These are phyloP conservation scores for Salix caprea DNA, from an alignment of 345 rosid species.

Conservation along the genomic window DNA sequence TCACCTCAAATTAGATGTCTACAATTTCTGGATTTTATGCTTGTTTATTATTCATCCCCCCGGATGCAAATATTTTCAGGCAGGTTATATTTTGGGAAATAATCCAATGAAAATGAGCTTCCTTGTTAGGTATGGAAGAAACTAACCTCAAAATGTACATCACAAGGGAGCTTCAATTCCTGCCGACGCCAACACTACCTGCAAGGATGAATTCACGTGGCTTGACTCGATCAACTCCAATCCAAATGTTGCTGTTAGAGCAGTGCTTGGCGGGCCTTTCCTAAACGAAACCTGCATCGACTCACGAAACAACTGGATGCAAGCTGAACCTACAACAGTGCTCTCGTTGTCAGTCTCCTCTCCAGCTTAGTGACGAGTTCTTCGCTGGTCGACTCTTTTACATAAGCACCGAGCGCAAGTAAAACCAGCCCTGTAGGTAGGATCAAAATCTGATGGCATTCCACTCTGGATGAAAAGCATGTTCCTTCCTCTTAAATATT, in stretches of 20 bases:
- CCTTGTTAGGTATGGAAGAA: conserved; percentile 14
- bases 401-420: neutral
- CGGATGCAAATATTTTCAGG: conserved; percentile 7
- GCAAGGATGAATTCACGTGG: conserved; percentile 21
- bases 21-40: too few species aligned
- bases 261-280: conserved; percentile 21
- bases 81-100: conserved; percentile 18
- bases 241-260: conserved; percentile 22
- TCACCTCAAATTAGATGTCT: too few species aligned
- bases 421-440: too few species aligned
- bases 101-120: conserved; percentile 26
- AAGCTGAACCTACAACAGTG: conserved; percentile 19
- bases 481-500: too few species aligned
- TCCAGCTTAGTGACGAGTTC: conserved; percentile 11
- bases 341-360: conserved; percentile 21
- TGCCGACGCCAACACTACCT: neutral
- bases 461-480: neutral
- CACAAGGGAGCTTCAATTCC: conserved; percentile 27
- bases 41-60: neutral
- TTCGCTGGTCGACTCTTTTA: neutral
- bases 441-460: neutral
- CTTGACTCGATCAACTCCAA: conserved; percentile 9
- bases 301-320: conserved; percentile 3
- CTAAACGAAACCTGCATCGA: conserved; percentile 17
- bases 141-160: conserved; percentile 17